These are phyloP conservation scores for Chlamydomonas sp. DNA, from an alignment of 139 green algal genomes.

Conservation along the genomic window DNA sequence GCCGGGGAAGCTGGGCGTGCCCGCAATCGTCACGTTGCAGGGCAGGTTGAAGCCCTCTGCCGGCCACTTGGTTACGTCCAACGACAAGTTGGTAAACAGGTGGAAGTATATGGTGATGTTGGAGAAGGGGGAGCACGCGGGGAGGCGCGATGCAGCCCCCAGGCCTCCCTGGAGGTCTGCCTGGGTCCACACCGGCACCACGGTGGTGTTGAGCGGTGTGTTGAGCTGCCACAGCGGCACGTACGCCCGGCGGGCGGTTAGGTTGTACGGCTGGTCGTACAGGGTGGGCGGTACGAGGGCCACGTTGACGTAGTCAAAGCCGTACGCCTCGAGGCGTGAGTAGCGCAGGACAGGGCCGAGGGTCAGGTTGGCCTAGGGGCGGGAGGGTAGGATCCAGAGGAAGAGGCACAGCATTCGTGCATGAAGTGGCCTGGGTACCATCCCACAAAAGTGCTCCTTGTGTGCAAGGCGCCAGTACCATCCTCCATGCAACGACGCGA, in stretches of 20 bases:
- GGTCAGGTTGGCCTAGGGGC: not conserved
- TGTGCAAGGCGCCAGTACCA: no score
- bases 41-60: not conserved
- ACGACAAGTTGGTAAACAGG: conserved; percentile 7
- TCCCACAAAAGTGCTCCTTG: no score
- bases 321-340: not conserved
- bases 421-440: no score
- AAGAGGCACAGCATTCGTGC: no score
- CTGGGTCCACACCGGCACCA: conserved; percentile 24
- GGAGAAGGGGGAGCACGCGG: conserved; percentile 4
- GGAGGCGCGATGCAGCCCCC: not conserved
- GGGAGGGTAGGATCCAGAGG: not conserved
- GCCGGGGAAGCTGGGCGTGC: not conserved
- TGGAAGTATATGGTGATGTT: conserved; percentile 23
- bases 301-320: not conserved
- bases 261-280: not conserved
- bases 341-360: not conserved
- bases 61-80: conserved; percentile 16
- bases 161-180: conserved; percentile 15
- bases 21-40: conserved; percentile 27
- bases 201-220: not conserved
- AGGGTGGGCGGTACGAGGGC: not conserved
- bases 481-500: no score
- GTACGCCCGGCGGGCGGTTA: not conserved
- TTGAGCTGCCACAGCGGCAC: not conserved